These are phyloP conservation scores for Bolboschoenus planiculmis DNA, from an alignment of 176 grass and related monocot genomes.

Conservation along the genomic window DNA sequence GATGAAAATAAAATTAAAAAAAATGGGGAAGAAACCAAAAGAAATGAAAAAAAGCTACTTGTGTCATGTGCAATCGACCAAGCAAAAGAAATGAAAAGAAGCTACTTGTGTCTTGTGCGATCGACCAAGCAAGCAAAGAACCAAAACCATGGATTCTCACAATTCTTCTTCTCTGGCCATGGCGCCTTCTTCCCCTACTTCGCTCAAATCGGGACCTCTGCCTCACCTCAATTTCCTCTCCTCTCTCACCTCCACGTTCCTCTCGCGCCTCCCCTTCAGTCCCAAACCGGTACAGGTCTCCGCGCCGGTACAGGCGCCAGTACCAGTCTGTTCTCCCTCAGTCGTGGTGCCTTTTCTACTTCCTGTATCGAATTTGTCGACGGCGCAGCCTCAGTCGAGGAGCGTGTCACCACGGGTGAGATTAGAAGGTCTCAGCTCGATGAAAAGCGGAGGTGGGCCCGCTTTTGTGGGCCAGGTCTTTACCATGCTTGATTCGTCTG, in stretches of 20 bases:
- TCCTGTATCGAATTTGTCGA: not conserved
- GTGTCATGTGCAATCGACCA: not conserved
- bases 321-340: not conserved
- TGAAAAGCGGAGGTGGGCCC: slow-evolving; percentile 31
- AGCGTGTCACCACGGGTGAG: slow-evolving; percentile 31
- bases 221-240: slow-evolving; percentile 5
- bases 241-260: slow-evolving; percentile 27
- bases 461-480: slow-evolving; percentile 95
- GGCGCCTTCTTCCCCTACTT: not conserved
- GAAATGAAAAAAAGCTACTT: not conserved
- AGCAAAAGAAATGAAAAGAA: no score
- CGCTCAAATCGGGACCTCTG: not conserved
- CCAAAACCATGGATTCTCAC: not conserved
- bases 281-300: not conserved
- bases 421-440: slow-evolving; percentile 34
- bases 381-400: slow-evolving; percentile 17
- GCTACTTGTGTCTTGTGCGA: not conserved
- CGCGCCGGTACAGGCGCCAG: not conserved
- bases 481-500: slow-evolving; percentile 91
- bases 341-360: slow-evolving; percentile 18
- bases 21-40: not conserved
- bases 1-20: not conserved
- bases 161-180: not conserved
- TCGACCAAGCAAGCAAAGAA: not conserved
- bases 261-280: slow-evolving; percentile 22